Conservation (phyloP, 768 basidiomycete genomes). For the Pleurotus platypus region DNA sequence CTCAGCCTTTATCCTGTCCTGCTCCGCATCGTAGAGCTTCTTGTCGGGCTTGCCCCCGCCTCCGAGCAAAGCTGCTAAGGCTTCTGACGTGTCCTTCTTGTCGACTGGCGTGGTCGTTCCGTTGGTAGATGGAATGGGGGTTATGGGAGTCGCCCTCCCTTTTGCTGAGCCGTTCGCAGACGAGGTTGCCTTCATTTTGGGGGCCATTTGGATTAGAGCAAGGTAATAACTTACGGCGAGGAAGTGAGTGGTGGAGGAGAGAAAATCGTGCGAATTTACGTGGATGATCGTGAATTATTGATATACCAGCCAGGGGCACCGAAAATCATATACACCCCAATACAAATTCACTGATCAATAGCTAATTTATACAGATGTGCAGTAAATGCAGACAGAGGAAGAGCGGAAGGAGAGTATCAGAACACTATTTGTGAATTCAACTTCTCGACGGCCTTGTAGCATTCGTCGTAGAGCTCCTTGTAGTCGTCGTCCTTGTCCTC, state of each 20-base stretch:
- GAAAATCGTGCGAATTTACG: constrained; percentile 17
- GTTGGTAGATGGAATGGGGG: constrained; percentile 40
- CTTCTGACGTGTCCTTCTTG: constrained; percentile 33
- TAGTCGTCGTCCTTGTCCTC: constrained; percentile 81
- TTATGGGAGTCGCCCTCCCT: constrained; percentile 26
- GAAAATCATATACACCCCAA: constrained; percentile 9
- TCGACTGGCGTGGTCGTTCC: constrained; percentile 49
- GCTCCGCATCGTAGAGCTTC: constrained; percentile 77
- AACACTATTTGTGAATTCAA: constrained; percentile 70
- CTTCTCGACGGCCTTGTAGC: constrained; percentile 79
- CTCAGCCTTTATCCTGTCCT: constrained; percentile 75
- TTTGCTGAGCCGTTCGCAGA: constrained; percentile 38
- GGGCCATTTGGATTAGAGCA: constrained; percentile 22
- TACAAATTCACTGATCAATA: constrained; percentile 4
- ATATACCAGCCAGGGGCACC: constrained; percentile 5
- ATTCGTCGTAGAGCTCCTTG: constrained; percentile 82
- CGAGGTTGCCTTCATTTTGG: constrained; percentile 52
- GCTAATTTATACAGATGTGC: background rate
- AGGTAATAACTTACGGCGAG: constrained; percentile 26
- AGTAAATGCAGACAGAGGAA: background rate
- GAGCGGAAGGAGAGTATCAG: constrained; percentile 25
- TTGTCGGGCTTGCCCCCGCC: constrained; percentile 77
- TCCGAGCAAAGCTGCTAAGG: constrained; percentile 17
- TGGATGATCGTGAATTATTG: background rate
- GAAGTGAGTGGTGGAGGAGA: constrained; percentile 15